Base-by-base conservation (phyloP, 2,329 filamentous ascomycete genomes). In the Cercospora sp. region DNA sequence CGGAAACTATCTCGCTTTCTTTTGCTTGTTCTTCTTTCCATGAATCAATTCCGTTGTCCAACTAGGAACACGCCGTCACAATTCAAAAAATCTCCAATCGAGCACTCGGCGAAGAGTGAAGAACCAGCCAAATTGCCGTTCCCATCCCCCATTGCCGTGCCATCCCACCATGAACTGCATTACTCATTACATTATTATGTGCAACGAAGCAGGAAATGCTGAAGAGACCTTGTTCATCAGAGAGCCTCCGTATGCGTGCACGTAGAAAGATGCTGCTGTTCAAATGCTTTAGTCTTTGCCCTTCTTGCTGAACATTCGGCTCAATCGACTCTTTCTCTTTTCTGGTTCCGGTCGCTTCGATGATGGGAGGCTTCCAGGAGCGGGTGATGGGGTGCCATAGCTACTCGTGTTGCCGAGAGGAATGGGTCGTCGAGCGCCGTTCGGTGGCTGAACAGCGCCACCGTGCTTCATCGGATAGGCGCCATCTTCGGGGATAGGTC, bases 271-370 rank as follows among this genome's bases (percentile, higher is more conserved):
- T 51, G 9, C 30, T 53, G 66, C 30, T 61, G 26, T 26, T n/a
- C 53, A 51, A 37, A 60, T 58, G 18, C 12, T 64, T 64, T 55
- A 64, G 18, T 61, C 43, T 69, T 72, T 75, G 18, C 79, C 82
- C 59, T 81, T 83, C 80, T 85, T 93, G 84, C 91, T 95, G 80
- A 97, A 95, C 65, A 89, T 86, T 74, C 89, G 88, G 77, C 91
- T 88, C 75, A 98, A 89, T 93, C 94, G 97, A 78, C 93, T 95
- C 85, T 93, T 94, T 72, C 91, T 86, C 85, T 97, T 97, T 69
- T 93, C 90, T 34, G 76, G 73, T 63, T 77, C 75, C 21, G 74
- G 68, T 28, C 76, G 66, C 28, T 73, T 70, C 12, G 67, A 66
- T 1, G 72, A 66, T 30, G 77, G 77, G 30, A 78, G 69, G 69